Evolutionary conservation across 495 filamentous ascomycete genomes (phyloP).

Genomic region (Hamigera avellanea): DNA sequence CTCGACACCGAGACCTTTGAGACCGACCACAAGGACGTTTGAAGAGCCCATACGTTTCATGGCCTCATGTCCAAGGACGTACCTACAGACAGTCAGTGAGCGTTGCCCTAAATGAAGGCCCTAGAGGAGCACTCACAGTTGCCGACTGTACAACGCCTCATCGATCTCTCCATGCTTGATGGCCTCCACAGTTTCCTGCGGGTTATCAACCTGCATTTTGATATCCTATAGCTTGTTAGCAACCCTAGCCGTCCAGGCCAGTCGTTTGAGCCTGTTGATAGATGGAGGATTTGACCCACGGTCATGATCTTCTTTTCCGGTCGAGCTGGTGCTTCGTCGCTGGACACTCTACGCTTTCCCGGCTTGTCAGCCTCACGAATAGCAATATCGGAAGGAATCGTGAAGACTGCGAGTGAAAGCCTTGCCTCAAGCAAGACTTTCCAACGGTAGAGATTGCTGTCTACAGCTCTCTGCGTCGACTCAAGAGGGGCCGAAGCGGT

Average conservation of each 20-base stretch:
- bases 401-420: slow-evolving; percentile 35
- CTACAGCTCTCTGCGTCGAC: slow-evolving; percentile 22
- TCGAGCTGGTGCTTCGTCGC: slow-evolving; percentile 53
- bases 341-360: slow-evolving; percentile 77
- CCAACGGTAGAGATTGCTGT: slow-evolving; percentile 17
- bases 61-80: slow-evolving; percentile 96
- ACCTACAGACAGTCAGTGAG: slow-evolving; percentile 27
- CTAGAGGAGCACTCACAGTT: slow-evolving; percentile 49
- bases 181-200: slow-evolving; percentile 40
- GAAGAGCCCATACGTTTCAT: slow-evolving; percentile 99
- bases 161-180: slow-evolving; percentile 73
- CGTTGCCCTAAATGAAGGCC: neutral
- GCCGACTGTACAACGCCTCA: slow-evolving; percentile 93
- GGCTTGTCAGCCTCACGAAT: slow-evolving; percentile 50
- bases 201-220: slow-evolving; percentile 74
- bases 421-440: slow-evolving; percentile 46
- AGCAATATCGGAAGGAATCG: slow-evolving; percentile 43
- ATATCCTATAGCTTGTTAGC: slow-evolving; percentile 37
- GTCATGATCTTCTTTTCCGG: slow-evolving; percentile 77
- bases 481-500: slow-evolving; percentile 14
- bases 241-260: neutral
- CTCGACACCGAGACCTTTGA: slow-evolving; percentile 92
- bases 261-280: neutral
- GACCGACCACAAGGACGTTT: slow-evolving; percentile 82
- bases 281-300: slow-evolving; percentile 38